Conservation (phyloP, 345 rosid genomes). For the Eucalyptus brandiana region DNA sequence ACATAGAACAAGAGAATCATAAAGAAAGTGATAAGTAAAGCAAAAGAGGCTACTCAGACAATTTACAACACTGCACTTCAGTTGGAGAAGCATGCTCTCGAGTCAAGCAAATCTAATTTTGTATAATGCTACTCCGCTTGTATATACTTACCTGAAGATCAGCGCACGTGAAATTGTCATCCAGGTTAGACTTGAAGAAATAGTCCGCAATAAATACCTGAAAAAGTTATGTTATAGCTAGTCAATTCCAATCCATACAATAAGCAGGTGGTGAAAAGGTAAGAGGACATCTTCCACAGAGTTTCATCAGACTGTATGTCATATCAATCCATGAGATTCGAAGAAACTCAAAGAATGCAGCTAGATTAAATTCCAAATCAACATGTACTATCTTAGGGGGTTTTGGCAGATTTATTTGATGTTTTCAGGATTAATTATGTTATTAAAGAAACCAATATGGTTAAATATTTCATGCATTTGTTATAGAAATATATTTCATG, state of each 20-base stretch:
- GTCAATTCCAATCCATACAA: background rate
- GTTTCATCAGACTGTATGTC: background rate
- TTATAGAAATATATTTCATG: background rate
- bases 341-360: background rate
- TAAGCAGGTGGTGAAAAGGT: background rate
- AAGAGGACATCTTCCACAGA: background rate
- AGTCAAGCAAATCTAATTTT: background rate
- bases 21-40: background rate
- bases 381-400: background rate
- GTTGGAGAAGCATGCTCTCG: background rate
- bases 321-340: background rate
- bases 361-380: background rate
- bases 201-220: slow-evolving; percentile 96
- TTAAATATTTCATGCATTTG: background rate
- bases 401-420: background rate
- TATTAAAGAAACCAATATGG: background rate
- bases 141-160: slow-evolving; percentile 55
- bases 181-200: slow-evolving; percentile 68
- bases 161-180: slow-evolving; percentile 53
- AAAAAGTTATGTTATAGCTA: background rate
- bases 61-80: background rate
- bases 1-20: background rate
- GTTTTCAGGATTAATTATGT: background rate
- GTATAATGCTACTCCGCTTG: background rate
- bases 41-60: background rate